Evolutionary conservation across 441 rosid genomes (phyloP).

Genomic region (Gossypium davidsonii): DNA sequence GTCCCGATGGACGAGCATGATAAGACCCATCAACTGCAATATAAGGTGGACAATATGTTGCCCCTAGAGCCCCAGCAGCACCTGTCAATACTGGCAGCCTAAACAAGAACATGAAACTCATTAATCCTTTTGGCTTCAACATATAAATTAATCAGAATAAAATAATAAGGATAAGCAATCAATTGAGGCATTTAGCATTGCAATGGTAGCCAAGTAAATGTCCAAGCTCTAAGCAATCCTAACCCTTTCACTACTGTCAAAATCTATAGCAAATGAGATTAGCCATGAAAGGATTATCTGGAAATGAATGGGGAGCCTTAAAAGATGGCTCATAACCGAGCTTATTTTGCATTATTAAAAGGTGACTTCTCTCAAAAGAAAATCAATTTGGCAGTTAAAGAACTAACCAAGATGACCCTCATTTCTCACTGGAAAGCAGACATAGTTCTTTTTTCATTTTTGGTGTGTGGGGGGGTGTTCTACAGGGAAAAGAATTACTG

Average conservation of each 20-base stretch:
- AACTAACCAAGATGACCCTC: background rate
- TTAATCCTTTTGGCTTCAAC: background rate
- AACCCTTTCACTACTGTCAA: background rate
- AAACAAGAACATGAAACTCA: conserved; percentile 15
- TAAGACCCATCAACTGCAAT: conserved; percentile 68
- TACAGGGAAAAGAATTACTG: background rate
- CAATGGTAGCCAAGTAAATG: background rate
- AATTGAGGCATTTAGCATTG: background rate
- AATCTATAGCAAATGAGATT: background rate
- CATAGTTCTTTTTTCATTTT: background rate
- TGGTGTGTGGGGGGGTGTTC: too few species aligned
- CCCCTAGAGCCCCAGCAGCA: conserved; percentile 79
- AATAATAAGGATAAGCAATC: background rate
- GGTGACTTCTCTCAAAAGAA: background rate
- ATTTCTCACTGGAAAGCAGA: background rate
- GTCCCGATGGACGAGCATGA: conserved; percentile 48
- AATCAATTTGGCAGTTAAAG: background rate
- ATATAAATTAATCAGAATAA: background rate
- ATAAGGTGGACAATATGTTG: conserved; percentile 73
- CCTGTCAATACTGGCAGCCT: conserved; percentile 90
- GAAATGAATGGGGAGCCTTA: background rate
- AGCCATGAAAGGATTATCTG: background rate
- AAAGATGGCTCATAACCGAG: background rate
- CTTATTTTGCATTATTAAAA: background rate
- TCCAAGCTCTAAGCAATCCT: background rate